Conservation (phyloP, 2,329 filamentous ascomycete species). For the Akanthomyces muscarius region DNA sequence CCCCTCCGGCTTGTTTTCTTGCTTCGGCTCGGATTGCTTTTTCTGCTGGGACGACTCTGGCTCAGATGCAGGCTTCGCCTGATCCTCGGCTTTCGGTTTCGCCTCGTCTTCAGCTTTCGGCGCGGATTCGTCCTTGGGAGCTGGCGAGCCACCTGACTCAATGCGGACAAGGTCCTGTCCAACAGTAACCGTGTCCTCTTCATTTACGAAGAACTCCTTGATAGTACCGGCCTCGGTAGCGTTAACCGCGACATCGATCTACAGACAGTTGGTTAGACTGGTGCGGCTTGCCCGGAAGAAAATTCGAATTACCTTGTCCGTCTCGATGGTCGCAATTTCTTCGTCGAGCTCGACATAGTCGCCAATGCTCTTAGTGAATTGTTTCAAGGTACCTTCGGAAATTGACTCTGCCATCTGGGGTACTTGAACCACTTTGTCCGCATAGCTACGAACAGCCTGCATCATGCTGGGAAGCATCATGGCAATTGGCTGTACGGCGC, state of each 20-base stretch:
- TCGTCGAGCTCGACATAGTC: slow-evolving; percentile 94
- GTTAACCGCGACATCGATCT: slow-evolving; percentile 97
- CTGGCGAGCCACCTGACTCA: slow-evolving; percentile 65
- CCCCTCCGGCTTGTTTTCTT: slow-evolving; percentile 29
- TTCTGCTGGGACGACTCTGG: slow-evolving; percentile 19
- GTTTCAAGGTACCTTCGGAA: slow-evolving; percentile 93
- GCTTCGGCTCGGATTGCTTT: slow-evolving; percentile 27
- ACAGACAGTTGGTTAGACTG: not conserved
- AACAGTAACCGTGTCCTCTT: slow-evolving; percentile 93
- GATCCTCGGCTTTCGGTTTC: slow-evolving; percentile 27
- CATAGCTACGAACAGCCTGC: slow-evolving; percentile 59
- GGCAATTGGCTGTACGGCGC: slow-evolving; percentile 27
- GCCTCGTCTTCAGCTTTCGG: slow-evolving; percentile 30
- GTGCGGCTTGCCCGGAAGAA: not conserved
- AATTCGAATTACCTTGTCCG: slow-evolving; percentile 72
- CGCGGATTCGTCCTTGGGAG: slow-evolving; percentile 37
- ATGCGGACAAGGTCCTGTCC: slow-evolving; percentile 87
- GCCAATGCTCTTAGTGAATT: slow-evolving; percentile 87
- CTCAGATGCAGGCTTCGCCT: slow-evolving; percentile 21
- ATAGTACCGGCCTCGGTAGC: slow-evolving; percentile 86
- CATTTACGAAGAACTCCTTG: slow-evolving; percentile 84
- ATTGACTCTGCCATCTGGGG: slow-evolving; percentile 99
- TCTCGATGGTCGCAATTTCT: slow-evolving; percentile 98
- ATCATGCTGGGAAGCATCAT: slow-evolving; percentile 49
- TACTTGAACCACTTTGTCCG: slow-evolving; percentile 86